Evolutionary conservation across 2,329 filamentous ascomycete species (phyloP).

Genomic region (Cercospora sojina): DNA sequence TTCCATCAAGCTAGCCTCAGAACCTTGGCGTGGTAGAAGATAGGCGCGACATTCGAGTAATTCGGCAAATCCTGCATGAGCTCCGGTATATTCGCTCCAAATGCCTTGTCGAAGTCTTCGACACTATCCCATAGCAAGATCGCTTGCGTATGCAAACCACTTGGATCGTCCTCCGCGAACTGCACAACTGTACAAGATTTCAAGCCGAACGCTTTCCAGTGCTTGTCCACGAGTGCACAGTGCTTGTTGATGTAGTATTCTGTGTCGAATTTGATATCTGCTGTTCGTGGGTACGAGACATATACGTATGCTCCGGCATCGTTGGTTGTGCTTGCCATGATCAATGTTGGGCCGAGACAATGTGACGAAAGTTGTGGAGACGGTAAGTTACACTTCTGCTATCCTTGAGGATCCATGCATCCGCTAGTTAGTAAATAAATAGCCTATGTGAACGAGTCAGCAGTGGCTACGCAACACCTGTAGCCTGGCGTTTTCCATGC

Average conservation of each 20-base stretch:
- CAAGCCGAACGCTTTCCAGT: slow-evolving; percentile 43
- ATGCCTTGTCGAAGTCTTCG: slow-evolving; percentile 24
- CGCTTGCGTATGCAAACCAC: slow-evolving; percentile 23
- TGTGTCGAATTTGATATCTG: slow-evolving; percentile 43
- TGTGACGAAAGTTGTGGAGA: background rate
- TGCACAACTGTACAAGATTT: slow-evolving; percentile 31
- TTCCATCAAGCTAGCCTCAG: slow-evolving; percentile 2
- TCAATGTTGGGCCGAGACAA: background rate
- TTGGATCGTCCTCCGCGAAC: slow-evolving; percentile 22
- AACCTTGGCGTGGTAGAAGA: slow-evolving; percentile 19
- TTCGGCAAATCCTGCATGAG: slow-evolving; percentile 24
- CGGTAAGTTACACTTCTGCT: background rate
- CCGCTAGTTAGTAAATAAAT: background rate
- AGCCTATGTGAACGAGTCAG: background rate
- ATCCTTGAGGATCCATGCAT: background rate
- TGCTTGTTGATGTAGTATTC: slow-evolving; percentile 48
- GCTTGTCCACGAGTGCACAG: slow-evolving; percentile 44
- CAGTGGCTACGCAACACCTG: background rate
- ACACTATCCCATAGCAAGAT: slow-evolving; percentile 26
- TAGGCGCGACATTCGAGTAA: slow-evolving; percentile 23
- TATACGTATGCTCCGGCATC: slow-evolving; percentile 10
- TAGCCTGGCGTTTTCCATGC: background rate
- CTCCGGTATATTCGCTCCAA: slow-evolving; percentile 25
- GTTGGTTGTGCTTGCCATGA: background rate
- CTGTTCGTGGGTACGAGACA: slow-evolving; percentile 39